Percentiles rank a stretch among this genome's conserved stretches.
Conservation (phyloP, 768 basidiomycete species). For the Termitomyces sp. region DNA sequence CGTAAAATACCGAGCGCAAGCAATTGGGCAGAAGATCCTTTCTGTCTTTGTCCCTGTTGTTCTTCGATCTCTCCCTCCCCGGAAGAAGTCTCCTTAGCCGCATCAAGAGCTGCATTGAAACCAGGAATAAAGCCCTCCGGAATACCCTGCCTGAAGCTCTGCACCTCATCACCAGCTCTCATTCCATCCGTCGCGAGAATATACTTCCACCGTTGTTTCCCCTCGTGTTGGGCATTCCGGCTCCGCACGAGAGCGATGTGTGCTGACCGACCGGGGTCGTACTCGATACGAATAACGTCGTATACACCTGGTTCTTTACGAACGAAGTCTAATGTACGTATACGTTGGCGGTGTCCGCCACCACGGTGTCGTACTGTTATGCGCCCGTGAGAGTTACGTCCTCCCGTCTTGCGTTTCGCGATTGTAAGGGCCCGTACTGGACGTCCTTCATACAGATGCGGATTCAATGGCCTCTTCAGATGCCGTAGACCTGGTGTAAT, state of each 20-base stretch:
- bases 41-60: neutral
- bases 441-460: conserved; percentile 81
- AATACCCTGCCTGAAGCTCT: conserved; percentile 83
- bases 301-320: conserved; percentile 76
- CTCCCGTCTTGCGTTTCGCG: conserved; percentile 80
- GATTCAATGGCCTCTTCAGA: conserved; percentile 75
- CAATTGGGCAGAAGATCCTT: conserved; percentile 42
- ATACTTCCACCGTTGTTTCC: conserved; percentile 73
- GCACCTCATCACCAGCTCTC: conserved; percentile 82
- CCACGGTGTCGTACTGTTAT: conserved; percentile 89
- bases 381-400: conserved; percentile 76
- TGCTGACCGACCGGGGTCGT: conserved; percentile 90
- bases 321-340: conserved; percentile 84
- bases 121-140: conserved; percentile 71
- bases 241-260: conserved; percentile 89
- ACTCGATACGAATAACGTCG: conserved; percentile 93
- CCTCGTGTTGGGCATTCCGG: conserved; percentile 49
- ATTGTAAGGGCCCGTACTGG: conserved; percentile 82
- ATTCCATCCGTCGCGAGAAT: conserved; percentile 91
- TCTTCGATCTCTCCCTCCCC: conserved; percentile 14
- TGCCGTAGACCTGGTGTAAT: conserved; percentile 85
- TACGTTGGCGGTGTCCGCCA: conserved; percentile 86
- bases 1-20: conserved; percentile 86
- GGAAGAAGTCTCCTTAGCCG: conserved; percentile 10
- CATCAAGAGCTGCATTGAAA: conserved; percentile 26